Evolutionary conservation across 495 filamentous ascomycete species (phyloP).

Genomic region (Trichoderma asperelloides): DNA sequence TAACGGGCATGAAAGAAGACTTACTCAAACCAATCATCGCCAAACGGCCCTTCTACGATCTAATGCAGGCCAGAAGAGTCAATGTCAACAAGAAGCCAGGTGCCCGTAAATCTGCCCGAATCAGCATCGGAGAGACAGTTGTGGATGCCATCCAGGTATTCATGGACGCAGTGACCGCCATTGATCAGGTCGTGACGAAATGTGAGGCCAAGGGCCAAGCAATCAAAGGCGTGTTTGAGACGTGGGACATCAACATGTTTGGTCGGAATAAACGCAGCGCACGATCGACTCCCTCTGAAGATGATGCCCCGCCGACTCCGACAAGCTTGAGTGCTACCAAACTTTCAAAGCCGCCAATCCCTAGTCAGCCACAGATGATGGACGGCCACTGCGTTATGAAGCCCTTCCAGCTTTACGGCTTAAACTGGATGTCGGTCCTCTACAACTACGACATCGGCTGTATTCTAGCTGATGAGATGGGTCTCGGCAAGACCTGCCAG

Average conservation of each 20-base stretch:
- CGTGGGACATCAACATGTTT: conserved; percentile 70
- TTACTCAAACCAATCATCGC: conserved; percentile 56
- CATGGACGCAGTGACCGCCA: conserved; percentile 45
- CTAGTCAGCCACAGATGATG: conserved; percentile 69
- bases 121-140: conserved; percentile 31
- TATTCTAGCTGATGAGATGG: conserved; percentile 97
- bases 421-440: conserved; percentile 86
- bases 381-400: conserved; percentile 63
- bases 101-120: conserved; percentile 23
- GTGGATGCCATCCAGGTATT: conserved; percentile 26
- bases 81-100: conserved; percentile 33
- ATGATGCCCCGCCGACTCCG: conserved; percentile 23
- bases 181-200: conserved; percentile 65
- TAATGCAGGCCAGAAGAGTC: conserved; percentile 57
- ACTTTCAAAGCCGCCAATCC: conserved; percentile 26
- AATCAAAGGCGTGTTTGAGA: conserved; percentile 58
- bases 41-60: conserved; percentile 55
- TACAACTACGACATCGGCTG: conserved; percentile 70
- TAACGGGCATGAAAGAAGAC: conserved; percentile 60
- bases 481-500: conserved; percentile 93
- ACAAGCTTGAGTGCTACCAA: conserved; percentile 18
- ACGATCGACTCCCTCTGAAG: conserved; percentile 13
- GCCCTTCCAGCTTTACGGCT: conserved; percentile 85
- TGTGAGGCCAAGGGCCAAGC: conserved; percentile 65
- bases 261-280: conserved; percentile 31